phyloP scores from a whole-genome alignment of 1,139 yeast species.

The Wickerhamomyces sp. region DNA sequence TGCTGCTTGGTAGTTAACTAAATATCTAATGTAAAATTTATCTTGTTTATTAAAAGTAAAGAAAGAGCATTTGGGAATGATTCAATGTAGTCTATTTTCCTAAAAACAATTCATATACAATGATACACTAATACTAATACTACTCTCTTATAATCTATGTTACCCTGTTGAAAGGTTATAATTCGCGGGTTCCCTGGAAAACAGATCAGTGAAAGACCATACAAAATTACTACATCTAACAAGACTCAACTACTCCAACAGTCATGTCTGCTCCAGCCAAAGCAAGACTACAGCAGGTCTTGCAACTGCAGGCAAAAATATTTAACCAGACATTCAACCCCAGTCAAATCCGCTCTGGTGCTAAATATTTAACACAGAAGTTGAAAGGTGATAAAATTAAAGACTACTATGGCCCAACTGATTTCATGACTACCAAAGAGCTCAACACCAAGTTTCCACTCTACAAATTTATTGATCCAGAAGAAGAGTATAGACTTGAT shows the following conservation, averaged over 20 bases:
- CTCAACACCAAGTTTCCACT: slow-evolving; percentile 53
- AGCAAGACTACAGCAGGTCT: slow-evolving; percentile 48
- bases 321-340: slow-evolving; percentile 73
- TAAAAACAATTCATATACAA: neutral
- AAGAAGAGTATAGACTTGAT: slow-evolving; percentile 64
- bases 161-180: neutral
- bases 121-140: neutral
- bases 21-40: slow-evolving; percentile 24
- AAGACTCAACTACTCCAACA: neutral
- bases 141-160: neutral
- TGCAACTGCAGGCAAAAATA: slow-evolving; percentile 53
- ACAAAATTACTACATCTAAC: neutral
- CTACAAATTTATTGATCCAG: slow-evolving; percentile 62
- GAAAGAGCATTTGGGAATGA: neutral
- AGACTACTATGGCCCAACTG: slow-evolving; percentile 69
- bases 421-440: slow-evolving; percentile 60
- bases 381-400: slow-evolving; percentile 72
- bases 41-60: slow-evolving; percentile 7
- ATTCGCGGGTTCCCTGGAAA: too few species aligned
- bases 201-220: too few species aligned
- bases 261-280: slow-evolving; percentile 26
- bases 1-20: slow-evolving; percentile 22
- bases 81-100: too few species aligned
- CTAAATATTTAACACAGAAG: slow-evolving; percentile 67
- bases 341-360: slow-evolving; percentile 62